Evolutionary conservation across 2,329 filamentous ascomycete genomes (phyloP).

Genomic region (Diplodia scrobiculata): DNA sequence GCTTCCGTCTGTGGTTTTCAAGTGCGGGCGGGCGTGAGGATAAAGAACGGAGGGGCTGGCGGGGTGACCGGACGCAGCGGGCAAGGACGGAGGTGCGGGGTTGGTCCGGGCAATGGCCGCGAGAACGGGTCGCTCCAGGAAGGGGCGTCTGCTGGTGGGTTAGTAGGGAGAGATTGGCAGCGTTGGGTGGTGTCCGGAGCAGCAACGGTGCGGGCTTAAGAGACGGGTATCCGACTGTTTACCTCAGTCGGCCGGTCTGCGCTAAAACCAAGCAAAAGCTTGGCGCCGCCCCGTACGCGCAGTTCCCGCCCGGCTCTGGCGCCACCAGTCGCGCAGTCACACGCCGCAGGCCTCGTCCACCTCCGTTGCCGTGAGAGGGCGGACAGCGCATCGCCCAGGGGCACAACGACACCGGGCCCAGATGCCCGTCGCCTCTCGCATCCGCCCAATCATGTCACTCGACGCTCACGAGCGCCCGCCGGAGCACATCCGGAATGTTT

Average conservation of each 20-base stretch:
- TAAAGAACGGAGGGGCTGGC: constrained; percentile 17
- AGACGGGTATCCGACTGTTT: constrained; percentile 28
- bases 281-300: constrained; percentile 17
- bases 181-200: background rate
- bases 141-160: constrained; percentile 22
- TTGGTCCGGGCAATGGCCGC: constrained; percentile 13
- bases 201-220: constrained; percentile 27
- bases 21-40: background rate
- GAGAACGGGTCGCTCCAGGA: background rate
- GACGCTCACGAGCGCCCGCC: constrained; percentile 81
- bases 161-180: constrained; percentile 20
- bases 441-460: constrained; percentile 44
- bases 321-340: constrained; percentile 24
- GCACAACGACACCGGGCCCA: background rate
- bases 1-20: background rate
- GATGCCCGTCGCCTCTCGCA: background rate
- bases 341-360: constrained; percentile 1
- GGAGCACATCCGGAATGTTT: constrained; percentile 66
- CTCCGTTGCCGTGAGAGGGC: background rate
- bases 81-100: background rate
- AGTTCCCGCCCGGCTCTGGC: background rate
- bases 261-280: constrained; percentile 28
- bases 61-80: constrained; percentile 9
- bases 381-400: constrained; percentile 10
- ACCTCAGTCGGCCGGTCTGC: constrained; percentile 11